Conservation (phyloP, 192 early-diverging fungal genomes). For the Backusella luteola region DNA sequence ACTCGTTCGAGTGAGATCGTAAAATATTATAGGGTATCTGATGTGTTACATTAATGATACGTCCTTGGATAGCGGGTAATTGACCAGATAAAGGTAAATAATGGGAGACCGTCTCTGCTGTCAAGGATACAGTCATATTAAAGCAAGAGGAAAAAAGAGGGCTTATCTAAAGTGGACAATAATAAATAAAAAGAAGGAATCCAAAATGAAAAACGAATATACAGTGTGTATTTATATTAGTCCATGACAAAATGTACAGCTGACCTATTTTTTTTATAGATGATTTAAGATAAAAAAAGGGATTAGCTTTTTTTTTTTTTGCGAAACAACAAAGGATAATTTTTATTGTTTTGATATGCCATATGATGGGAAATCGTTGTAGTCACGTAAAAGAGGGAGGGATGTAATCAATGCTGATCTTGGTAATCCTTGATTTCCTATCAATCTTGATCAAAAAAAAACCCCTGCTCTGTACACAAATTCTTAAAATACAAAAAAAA, state of each 20-base stretch:
- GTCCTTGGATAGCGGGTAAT: conserved; percentile 25
- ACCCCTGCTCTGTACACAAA: not conserved
- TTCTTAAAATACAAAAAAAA: not conserved
- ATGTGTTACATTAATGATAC: conserved; percentile 59
- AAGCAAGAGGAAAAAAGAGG: not conserved
- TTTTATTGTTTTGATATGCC: not conserved
- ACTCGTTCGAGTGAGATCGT: not conserved
- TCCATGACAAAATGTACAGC: not conserved
- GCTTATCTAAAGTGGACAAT: not conserved
- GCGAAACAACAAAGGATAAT: not conserved
- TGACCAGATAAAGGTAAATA: conserved; percentile 28
- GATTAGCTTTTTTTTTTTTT: conserved; percentile 1
- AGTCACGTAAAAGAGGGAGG: not conserved
- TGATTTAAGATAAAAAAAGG: conserved; percentile 5
- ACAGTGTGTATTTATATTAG: conserved; percentile 2
- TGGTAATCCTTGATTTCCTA: not conserved
- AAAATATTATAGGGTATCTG: conserved; percentile 53
- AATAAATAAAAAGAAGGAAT: not conserved
- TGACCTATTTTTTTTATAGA: not conserved
- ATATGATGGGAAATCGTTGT: not conserved
- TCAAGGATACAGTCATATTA: conserved; percentile 1
- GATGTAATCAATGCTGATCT: not conserved
- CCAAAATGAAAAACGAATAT: not conserved
- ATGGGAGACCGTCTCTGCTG: conserved; percentile 30
- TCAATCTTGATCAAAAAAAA: not conserved